phyloP scores from a whole-genome alignment of 1,284 basidiomycete genomes.

The Pseudomicrostroma phylloplanum region DNA sequence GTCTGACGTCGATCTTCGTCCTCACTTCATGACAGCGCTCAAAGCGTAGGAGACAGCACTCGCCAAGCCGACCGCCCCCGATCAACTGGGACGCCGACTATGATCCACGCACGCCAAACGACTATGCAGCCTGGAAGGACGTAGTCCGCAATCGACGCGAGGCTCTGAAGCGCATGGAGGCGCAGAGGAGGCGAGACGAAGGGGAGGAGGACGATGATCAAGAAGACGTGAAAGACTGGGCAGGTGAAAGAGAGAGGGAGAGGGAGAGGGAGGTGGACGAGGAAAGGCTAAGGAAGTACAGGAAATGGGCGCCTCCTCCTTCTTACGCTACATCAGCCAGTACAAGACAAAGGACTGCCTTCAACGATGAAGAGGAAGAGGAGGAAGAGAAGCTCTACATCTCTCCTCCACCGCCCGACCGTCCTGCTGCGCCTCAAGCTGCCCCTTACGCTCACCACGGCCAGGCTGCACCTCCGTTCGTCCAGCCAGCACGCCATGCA shows the following conservation, averaged over 20 bases:
- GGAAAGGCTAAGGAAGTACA: not conserved
- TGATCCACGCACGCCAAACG: slow-evolving; percentile 41
- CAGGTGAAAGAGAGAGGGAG: slow-evolving; percentile 9
- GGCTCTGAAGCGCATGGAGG: not conserved
- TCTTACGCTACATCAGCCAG: no score
- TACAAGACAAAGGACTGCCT: not conserved
- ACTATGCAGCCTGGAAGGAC: slow-evolving; percentile 35
- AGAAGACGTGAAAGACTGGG: slow-evolving; percentile 14
- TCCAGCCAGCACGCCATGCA: not conserved
- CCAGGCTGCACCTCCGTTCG: slow-evolving; percentile 6
- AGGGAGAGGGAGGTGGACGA: not conserved
- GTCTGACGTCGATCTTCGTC: not conserved
- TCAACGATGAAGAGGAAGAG: slow-evolving; percentile 4
- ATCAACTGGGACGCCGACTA: slow-evolving; percentile 38
- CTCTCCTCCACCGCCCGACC: slow-evolving; percentile 6
- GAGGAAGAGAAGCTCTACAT: slow-evolving; percentile 17
- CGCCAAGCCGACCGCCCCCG: slow-evolving; percentile 13
- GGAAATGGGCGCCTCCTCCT: no score
- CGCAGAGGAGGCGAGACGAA: slow-evolving; percentile 9
- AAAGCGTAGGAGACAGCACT: slow-evolving; percentile 22
- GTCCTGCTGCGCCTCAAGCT: no score
- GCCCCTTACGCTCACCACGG: no score
- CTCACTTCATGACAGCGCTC: slow-evolving; percentile 6
- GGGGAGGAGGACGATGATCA: slow-evolving; percentile 16
- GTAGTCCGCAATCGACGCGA: slow-evolving; percentile 15